phyloP scores from a whole-genome alignment of 345 rosid species.

The Arabidopsis arenosa region DNA sequence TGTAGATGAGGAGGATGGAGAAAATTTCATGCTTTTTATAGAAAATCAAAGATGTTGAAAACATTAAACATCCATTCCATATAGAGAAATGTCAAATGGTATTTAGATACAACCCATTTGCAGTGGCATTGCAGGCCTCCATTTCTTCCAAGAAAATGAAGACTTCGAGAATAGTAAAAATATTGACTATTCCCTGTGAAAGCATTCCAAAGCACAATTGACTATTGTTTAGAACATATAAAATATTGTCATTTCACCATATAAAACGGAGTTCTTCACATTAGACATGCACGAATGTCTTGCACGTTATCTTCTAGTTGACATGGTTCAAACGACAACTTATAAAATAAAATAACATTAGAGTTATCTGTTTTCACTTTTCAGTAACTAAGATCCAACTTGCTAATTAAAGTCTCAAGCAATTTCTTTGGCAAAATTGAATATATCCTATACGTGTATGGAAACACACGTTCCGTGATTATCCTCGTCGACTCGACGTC shows the following conservation, averaged over 20 bases:
- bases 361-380: neutral
- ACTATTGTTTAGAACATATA: no score
- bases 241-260: no score
- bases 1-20: constrained; percentile 1
- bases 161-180: no score
- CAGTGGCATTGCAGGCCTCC: neutral
- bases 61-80: neutral
- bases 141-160: no score
- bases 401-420: neutral
- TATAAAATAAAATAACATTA: neutral
- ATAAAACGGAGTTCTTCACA: no score
- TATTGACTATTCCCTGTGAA: neutral
- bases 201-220: no score
- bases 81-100: constrained; percentile 8
- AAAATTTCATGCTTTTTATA: constrained; percentile 38
- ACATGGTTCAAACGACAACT: constrained; percentile 10
- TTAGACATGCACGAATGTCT: no score
- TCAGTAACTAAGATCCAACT: neutral
- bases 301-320: constrained; percentile 22
- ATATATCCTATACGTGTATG: constrained; percentile 13
- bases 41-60: constrained; percentile 36
- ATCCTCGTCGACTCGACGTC: no score
- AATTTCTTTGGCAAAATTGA: neutral
- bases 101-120: constrained; percentile 25
- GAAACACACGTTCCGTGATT: constrained; percentile 9